Evolutionary conservation across 768 basidiomycete species (phyloP).

Genomic region (Gymnopilus dilepis): DNA sequence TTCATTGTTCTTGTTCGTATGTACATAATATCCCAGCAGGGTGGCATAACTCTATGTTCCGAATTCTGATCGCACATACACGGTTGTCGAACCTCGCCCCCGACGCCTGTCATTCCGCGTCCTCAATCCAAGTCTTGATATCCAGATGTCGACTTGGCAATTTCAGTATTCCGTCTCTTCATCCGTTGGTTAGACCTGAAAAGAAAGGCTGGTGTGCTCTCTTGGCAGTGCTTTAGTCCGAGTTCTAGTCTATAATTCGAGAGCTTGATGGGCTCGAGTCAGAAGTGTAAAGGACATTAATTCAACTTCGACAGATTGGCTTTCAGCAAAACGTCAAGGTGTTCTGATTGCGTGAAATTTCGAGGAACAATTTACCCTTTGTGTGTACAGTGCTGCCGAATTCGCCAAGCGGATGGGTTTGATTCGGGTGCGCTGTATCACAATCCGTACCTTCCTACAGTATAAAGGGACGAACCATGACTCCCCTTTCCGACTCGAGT

Average conservation of each 20-base stretch:
- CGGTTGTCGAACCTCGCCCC: neutral
- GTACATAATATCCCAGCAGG: neutral
- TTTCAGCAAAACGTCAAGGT: neutral
- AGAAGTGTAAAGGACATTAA: neutral
- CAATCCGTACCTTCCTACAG: neutral
- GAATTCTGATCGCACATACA: neutral
- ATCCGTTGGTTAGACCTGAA: too few relatives aligned
- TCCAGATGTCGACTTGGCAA: too few relatives aligned
- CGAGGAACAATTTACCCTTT: constrained; percentile 3
- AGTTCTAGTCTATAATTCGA: neutral
- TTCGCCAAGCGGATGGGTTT: neutral
- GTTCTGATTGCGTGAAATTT: constrained; percentile 3
- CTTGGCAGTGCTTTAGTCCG: neutral
- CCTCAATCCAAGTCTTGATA: neutral
- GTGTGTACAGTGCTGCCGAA: neutral
- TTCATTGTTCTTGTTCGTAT: neutral
- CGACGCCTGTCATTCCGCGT: neutral
- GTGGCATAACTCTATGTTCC: neutral
- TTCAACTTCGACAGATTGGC: neutral
- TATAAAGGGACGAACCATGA: neutral
- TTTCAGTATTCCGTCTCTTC: too few relatives aligned
- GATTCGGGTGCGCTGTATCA: neutral
- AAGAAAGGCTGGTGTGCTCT: too few relatives aligned
- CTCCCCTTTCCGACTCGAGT: neutral
- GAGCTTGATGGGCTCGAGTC: neutral